Base-by-base conservation (phyloP, 2,329 filamentous ascomycete species). In the Sporothrix variecibatus region DNA sequence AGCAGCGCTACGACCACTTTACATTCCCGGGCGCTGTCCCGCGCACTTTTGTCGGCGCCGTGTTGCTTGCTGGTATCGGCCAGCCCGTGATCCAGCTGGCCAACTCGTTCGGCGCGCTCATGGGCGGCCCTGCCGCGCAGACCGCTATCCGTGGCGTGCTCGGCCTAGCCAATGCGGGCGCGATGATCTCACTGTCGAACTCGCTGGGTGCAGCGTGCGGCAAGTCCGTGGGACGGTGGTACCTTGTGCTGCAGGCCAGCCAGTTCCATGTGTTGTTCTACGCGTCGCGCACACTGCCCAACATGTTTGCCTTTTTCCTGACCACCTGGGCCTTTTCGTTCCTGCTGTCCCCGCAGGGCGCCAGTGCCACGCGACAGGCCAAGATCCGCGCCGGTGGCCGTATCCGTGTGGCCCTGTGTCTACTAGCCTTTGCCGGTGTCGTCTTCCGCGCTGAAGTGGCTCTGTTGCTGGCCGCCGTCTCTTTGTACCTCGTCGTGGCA, bases 201-300 rank as follows among this genome's bases (percentile, higher is more conserved):
- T 89, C 88, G 1, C 84, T 98, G 31, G 86, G 86, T 43, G 87
- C 83, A 58, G 89, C 91, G 2, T 95, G 92, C 82, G 95, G 96
- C 17, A 83, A 82, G 38, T 85, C 86, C 4, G 89, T 91, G 3
- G 92, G 90, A 4, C 86, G 90, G 73, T 98, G 95, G 94, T 99
- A 93, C 84, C 83, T 92, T 3, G 76, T 93, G 53, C 86, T 98
- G 72, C 92, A 94, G 80, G 89, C 89, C 0, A 92, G 90, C 81
- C 95, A 98, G 82, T 99, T 99, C 80, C 96, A 99, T 83, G 84
- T 97, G 75, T 87, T 96, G 76, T 99, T 94, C 83, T 99, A 99
- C 84, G 92, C 95, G 17, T 96, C 94, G 20, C 88, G 96, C 75
- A 96, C 94, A 2, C 84, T 99, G 77, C 96, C 96, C 1, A 99